These are phyloP conservation scores for Cryptosporidium tyzzeri DNA, from an alignment of 169 alveolate species.

Conservation along the genomic window DNA sequence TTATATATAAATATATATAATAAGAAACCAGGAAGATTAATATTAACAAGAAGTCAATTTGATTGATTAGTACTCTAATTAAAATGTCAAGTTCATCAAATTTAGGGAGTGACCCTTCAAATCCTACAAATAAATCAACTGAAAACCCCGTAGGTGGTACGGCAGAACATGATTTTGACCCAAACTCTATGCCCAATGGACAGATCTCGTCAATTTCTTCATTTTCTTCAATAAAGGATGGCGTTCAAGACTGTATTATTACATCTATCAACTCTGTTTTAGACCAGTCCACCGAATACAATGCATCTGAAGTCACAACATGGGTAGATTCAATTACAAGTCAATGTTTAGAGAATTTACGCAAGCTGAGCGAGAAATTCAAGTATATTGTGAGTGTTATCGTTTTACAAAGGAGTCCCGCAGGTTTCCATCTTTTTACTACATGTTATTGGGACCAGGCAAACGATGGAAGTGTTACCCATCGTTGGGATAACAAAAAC, in stretches of 20 bases:
- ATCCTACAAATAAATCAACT: constrained; percentile 1
- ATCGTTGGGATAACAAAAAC: constrained; percentile 83
- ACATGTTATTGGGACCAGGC: constrained; percentile 89
- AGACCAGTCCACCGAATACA: constrained; percentile 70
- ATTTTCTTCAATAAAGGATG: constrained; percentile 63
- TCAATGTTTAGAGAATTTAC: constrained; percentile 72
- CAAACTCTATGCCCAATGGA: constrained; percentile 9
- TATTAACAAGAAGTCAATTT: background rate
- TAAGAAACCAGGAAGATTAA: background rate
- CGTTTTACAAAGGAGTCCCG: constrained; percentile 84
- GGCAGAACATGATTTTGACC: constrained; percentile 59
- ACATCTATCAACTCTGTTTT: constrained; percentile 68
- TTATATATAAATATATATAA: constrained; percentile 4
- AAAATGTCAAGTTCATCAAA: constrained; percentile 57
- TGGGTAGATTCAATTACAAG: constrained; percentile 80
- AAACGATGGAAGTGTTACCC: constrained; percentile 86
- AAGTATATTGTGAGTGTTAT: constrained; percentile 83
- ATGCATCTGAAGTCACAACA: constrained; percentile 74
- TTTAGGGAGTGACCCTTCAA: constrained; percentile 25
- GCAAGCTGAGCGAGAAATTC: constrained; percentile 80
- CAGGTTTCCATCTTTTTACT: constrained; percentile 86
- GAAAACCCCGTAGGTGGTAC: constrained; percentile 34
- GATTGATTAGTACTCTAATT: constrained; percentile 8
- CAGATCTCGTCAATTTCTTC: constrained; percentile 50
- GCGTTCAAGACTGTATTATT: constrained; percentile 71